Evolutionary conservation across 2,329 filamentous ascomycete species (phyloP).

Genomic region (Cryphonectria japonica): DNA sequence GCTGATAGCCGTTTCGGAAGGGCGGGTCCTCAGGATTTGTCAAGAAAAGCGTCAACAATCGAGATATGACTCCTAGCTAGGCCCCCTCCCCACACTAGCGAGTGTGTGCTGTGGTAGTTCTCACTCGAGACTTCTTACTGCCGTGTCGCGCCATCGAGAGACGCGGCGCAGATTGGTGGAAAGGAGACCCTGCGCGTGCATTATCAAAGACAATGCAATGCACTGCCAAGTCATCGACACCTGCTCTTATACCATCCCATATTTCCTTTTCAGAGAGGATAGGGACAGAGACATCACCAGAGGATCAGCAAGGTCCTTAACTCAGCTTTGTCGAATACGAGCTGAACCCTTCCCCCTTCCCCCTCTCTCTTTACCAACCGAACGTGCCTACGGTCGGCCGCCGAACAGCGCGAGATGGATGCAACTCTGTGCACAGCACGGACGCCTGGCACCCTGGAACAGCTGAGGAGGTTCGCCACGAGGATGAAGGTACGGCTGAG

Average conservation of each 20-base stretch:
- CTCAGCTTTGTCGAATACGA: background rate
- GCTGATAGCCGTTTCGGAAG: conserved; percentile 4
- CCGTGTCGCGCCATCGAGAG: background rate
- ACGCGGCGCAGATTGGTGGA: background rate
- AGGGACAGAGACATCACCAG: background rate
- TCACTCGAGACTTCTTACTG: background rate
- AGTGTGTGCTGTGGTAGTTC: background rate
- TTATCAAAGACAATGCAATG: conserved; percentile 24
- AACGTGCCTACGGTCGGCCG: background rate
- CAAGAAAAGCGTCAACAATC: background rate
- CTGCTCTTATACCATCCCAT: background rate
- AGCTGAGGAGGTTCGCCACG: background rate
- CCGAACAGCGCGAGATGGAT: background rate
- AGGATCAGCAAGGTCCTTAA: background rate
- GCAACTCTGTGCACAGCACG: background rate
- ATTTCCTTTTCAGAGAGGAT: no score
- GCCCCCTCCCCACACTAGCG: background rate
- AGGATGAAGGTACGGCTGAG: background rate
- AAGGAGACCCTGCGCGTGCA: background rate
- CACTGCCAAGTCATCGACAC: conserved; percentile 19
- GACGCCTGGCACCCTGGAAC: background rate
- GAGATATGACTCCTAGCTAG: conserved; percentile 14
- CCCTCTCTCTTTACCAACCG: background rate
- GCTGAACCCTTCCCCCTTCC: background rate
- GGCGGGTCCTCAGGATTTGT: background rate